Evolutionary conservation across 306 rosid genomes (phyloP).

Genomic region (Hylodesmum podocarpum): DNA sequence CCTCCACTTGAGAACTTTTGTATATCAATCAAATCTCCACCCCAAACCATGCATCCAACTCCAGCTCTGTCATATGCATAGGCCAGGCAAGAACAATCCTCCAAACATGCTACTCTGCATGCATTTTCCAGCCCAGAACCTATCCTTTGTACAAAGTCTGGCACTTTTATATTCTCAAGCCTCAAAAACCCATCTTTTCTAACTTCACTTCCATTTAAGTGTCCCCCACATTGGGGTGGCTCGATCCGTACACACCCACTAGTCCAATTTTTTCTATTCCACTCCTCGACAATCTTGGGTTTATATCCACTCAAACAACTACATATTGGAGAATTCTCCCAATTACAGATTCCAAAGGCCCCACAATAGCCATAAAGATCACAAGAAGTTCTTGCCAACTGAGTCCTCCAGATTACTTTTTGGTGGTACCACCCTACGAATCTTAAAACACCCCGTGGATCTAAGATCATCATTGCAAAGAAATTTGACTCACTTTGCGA

Average conservation of each 20-base stretch:
- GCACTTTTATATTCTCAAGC: not conserved
- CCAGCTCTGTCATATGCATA: slow-evolving; percentile 19
- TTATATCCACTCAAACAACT: slow-evolving; percentile 44
- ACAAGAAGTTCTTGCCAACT: not conserved
- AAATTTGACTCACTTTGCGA: not conserved
- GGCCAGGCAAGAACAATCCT: slow-evolving; percentile 26
- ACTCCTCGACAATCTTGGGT: slow-evolving; percentile 27
- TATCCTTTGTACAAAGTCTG: not conserved
- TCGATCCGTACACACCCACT: slow-evolving; percentile 38
- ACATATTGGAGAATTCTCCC: slow-evolving; percentile 17
- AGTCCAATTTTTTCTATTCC: slow-evolving; percentile 34
- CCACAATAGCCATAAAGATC: slow-evolving; percentile 20
- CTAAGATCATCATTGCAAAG: not conserved
- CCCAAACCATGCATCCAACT: slow-evolving; percentile 32
- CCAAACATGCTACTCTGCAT: not conserved
- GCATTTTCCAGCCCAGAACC: not conserved
- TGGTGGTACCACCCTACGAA: not conserved
- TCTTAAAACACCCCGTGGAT: slow-evolving; percentile 40
- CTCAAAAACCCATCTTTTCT: slow-evolving; percentile 1
- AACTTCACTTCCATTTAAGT: not conserved
- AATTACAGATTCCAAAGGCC: slow-evolving; percentile 27
- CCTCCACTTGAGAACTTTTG: slow-evolving; percentile 10
- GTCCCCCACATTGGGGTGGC: not conserved
- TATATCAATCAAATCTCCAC: not conserved
- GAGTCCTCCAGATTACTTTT: not conserved